Evolutionary conservation across 2,329 filamentous ascomycete species (phyloP).

Genomic region (Calycina marina): DNA sequence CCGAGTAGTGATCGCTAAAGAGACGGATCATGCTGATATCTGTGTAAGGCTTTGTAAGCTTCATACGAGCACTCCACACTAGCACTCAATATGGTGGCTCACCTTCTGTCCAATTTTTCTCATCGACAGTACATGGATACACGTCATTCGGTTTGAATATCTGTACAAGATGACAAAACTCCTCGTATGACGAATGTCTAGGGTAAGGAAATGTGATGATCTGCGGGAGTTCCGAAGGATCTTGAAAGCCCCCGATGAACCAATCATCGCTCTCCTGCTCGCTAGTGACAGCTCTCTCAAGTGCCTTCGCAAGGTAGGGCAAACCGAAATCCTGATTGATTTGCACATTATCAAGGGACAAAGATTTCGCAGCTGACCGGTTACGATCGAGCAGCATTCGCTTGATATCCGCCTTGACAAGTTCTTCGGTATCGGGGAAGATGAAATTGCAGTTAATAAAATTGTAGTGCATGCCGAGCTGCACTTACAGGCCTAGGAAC

Average conservation of each 20-base stretch:
- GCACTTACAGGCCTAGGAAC: slow-evolving; percentile 35
- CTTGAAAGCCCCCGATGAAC: no score
- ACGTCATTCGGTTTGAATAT: slow-evolving; percentile 61
- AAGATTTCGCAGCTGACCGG: slow-evolving; percentile 10
- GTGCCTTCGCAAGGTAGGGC: slow-evolving; percentile 10
- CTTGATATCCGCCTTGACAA: slow-evolving; percentile 24
- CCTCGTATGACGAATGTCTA: slow-evolving; percentile 73
- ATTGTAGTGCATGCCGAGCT: background rate
- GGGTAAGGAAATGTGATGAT: slow-evolving; percentile 64
- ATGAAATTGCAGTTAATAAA: slow-evolving; percentile 6
- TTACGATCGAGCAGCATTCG: slow-evolving; percentile 12
- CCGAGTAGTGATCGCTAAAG: slow-evolving; percentile 57
- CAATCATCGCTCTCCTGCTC: slow-evolving; percentile 1
- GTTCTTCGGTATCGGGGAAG: slow-evolving; percentile 13
- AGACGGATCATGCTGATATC: slow-evolving; percentile 48
- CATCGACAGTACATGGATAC: slow-evolving; percentile 66
- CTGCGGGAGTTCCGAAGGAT: slow-evolving; percentile 9
- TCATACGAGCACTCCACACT: no score
- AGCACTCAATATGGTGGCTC: no score
- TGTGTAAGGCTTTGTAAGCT: slow-evolving; percentile 6
- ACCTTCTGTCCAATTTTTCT: slow-evolving; percentile 43
- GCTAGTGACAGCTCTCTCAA: slow-evolving; percentile 13
- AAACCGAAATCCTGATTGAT: slow-evolving; percentile 10
- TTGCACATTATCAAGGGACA: slow-evolving; percentile 16
- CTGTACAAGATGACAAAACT: slow-evolving; percentile 57